Base-by-base conservation (phyloP, 306 rosid species). In the Mucuna pruriens region DNA sequence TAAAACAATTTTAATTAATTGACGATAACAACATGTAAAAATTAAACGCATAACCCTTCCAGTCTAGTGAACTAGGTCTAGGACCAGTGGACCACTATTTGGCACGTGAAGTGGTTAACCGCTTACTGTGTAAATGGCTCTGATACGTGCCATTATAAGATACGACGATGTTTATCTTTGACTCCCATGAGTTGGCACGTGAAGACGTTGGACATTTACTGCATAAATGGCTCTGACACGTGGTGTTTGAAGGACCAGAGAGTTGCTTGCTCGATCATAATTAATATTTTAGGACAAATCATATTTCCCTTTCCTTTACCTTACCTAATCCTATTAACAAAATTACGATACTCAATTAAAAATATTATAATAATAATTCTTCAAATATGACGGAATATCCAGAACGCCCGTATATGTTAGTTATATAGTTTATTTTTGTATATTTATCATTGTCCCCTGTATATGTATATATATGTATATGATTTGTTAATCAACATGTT, bases 111-210 rank as follows among this genome's bases (percentile, higher is more conserved):
- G 68, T 60, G 38, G 66, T 60, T 11, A 12, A 60, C 34, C 38
- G 13, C 12, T 25, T 15, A 26, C 19, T 60, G 9, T 12, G 38
- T 12, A 0, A 4, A 5, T 26, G 38, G 19, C 17, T 13, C 17
- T 60, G 66, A 26, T 17, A 60, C 66, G 38, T 26, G 38, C 1
- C 25, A 36, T 5, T 60, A 5, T 57, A 23, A 23, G 33, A 57
- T 57, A 23, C 8, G 34, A 11, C 3, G 7, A 51, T 51, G 2
- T 20, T 23, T 26, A 61, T 16, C 5, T 13, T 29, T 61, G 67
- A 26, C 10, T 57, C n/a, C 48, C 77, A 72, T 62, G 12, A 22
- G 6, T 72, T 31, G 46, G 31, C 63, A 72, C 49, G 78, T 74
- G 49, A 72, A 26, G 13, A 31, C 11, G 17, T 25, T 25, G 7